Evolutionary conservation across 2,329 filamentous ascomycete species (phyloP).

Genomic region (Clonostachys rosea): DNA sequence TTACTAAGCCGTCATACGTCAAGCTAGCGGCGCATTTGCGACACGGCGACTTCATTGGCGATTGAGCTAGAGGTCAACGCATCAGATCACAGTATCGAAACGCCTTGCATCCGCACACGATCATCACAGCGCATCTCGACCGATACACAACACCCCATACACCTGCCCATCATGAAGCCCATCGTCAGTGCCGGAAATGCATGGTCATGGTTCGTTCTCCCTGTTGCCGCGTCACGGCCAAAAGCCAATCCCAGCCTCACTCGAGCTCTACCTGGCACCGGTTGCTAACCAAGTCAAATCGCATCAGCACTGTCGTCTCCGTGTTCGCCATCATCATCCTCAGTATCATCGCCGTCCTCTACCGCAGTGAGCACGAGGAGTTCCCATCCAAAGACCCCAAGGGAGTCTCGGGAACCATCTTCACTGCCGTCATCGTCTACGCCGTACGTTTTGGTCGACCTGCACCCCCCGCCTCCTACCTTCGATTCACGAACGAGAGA

Average conservation of each 20-base stretch:
- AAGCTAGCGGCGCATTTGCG: no score
- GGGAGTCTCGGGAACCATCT: conserved; percentile 80
- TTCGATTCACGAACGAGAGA: neutral
- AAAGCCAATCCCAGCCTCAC: no score
- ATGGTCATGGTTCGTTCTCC: conserved; percentile 76
- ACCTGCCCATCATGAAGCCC: conserved; percentile 73
- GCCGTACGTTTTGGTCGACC: conserved; percentile 54
- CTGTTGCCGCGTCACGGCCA: neutral
- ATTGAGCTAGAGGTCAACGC: no score
- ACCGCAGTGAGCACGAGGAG: conserved; percentile 74
- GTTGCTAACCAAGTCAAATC: neutral
- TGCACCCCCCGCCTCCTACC: neutral
- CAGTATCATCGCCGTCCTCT: conserved; percentile 64
- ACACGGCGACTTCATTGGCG: no score
- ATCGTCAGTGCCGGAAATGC: conserved; percentile 88
- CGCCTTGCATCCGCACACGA: no score
- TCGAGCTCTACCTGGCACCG: no score
- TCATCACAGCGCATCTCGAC: no score
- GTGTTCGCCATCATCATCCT: conserved; percentile 63
- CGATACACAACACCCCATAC: no score
- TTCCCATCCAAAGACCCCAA: conserved; percentile 71
- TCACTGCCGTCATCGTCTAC: conserved; percentile 85
- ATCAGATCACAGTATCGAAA: no score
- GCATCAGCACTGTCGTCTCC: conserved; percentile 64
- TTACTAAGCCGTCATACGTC: no score